These are phyloP conservation scores for Syzygium malaccense DNA, from an alignment of 441 rosid species.

Conservation along the genomic window DNA sequence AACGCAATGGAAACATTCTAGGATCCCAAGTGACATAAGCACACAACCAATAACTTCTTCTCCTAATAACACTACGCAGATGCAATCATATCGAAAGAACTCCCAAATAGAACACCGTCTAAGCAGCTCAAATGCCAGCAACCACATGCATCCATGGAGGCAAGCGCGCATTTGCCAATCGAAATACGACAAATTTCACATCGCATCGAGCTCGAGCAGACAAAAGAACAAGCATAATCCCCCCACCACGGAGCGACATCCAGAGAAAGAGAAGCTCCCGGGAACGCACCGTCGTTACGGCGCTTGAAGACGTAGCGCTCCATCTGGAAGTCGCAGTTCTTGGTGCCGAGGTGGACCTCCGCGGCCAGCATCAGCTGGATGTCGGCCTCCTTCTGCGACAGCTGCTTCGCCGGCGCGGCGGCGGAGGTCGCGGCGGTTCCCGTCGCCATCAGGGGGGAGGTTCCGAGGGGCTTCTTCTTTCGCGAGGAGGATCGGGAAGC, in stretches of 20 bases:
- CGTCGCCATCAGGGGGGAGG: conserved; percentile 23
- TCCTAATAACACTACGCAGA: background rate
- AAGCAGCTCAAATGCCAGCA: background rate
- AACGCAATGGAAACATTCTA: background rate
- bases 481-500: background rate
- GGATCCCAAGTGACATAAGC: background rate
- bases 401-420: conserved; percentile 30
- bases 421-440: background rate
- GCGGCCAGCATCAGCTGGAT: conserved; percentile 85
- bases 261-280: background rate
- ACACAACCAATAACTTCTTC: background rate
- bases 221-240: background rate
- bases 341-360: conserved; percentile 89
- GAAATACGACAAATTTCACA: background rate
- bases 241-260: background rate
- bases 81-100: background rate
- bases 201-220: background rate
- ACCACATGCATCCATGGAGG: background rate
- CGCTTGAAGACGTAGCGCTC: conserved; percentile 93
- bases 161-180: background rate
- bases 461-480: background rate
- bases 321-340: conserved; percentile 89
- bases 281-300: conserved; percentile 62
- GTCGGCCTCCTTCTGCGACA: conserved; percentile 72
- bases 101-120: background rate